phyloP scores from a whole-genome alignment of 352 stramenopile species.

The Globisporangium perplexum region DNA sequence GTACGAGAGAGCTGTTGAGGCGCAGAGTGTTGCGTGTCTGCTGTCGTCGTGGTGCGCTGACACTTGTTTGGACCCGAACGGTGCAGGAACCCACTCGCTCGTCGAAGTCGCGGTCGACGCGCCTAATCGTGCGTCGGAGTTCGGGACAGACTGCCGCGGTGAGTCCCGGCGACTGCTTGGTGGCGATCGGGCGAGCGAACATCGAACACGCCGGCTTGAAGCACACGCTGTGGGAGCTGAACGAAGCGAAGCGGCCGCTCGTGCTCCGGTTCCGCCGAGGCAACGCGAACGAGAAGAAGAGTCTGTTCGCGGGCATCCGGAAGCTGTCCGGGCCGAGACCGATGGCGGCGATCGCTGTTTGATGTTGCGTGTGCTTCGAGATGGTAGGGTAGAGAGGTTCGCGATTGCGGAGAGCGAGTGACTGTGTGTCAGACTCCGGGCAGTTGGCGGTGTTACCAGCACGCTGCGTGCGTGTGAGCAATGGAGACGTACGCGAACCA shows the following conservation, averaged over 20 bases:
- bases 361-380: conserved; percentile 3
- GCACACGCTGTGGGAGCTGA: conserved; percentile 82
- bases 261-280: conserved; percentile 77
- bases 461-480: too few species aligned
- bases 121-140: conserved; percentile 73
- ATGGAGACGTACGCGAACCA: too few species aligned
- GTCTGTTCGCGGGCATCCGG: conserved; percentile 52
- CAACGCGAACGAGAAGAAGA: conserved; percentile 71
- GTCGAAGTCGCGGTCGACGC: conserved; percentile 41
- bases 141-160: conserved; percentile 64
- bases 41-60: background rate
- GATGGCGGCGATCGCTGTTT: conserved; percentile 39
- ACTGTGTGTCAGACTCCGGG: too few species aligned
- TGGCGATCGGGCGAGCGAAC: conserved; percentile 76
- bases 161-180: conserved; percentile 75
- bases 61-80: background rate
- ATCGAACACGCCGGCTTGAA: conserved; percentile 83
- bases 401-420: too few species aligned
- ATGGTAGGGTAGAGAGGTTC: background rate
- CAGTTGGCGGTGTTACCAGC: too few species aligned
- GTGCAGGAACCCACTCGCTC: conserved; percentile 31
- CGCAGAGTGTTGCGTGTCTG: background rate
- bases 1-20: conserved; percentile 13
- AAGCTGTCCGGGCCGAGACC: conserved; percentile 24
- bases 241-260: conserved; percentile 65